Percentiles rank a stretch among this genome's conserved stretches.
Evolutionary conservation across 768 basidiomycete species (phyloP).

Genomic region (Mrakia frigida): DNA sequence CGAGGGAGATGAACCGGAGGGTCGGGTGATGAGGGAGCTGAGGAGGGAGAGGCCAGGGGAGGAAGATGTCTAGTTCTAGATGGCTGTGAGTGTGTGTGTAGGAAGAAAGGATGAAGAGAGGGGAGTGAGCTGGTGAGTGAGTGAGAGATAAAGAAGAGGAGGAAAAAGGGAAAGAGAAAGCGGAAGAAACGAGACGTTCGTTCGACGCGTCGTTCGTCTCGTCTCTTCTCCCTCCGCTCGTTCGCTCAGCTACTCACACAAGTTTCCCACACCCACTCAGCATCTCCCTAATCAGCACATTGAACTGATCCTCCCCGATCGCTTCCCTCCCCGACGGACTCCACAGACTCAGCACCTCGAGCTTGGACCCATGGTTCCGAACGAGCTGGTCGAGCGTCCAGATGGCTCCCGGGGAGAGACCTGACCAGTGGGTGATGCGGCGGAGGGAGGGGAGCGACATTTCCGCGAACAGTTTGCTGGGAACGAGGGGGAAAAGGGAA

Average conservation of each 20-base stretch:
- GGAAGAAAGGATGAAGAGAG: not conserved
- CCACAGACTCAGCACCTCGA: slow-evolving; percentile 18
- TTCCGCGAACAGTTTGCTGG: slow-evolving; percentile 13
- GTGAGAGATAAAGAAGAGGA: not conserved
- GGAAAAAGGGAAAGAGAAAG: not conserved
- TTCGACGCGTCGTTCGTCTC: not conserved
- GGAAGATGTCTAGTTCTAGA: slow-evolving; percentile 29
- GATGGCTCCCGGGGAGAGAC: not conserved
- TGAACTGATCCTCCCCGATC: slow-evolving; percentile 5
- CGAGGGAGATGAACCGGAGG: slow-evolving; percentile 10
- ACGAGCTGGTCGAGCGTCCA: slow-evolving; percentile 15
- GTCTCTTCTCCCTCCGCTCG: too few relatives aligned
- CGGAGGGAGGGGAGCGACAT: slow-evolving; percentile 10
- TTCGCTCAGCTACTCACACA: not conserved
- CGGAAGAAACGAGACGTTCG: not conserved
- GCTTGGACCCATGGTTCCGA: slow-evolving; percentile 8
- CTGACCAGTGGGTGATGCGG: slow-evolving; percentile 25
- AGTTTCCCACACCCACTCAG: not conserved
- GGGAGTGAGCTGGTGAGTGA: not conserved
- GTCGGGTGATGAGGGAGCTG: not conserved
- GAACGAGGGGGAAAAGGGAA: not conserved
- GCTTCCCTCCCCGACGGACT: not conserved
- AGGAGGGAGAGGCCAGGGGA: slow-evolving; percentile 7
- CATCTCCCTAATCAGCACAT: not conserved
- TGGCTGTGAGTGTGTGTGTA: not conserved